These are phyloP conservation scores for Solanum virginianum DNA, from an alignment of 257 asterid genomes.

Conservation along the genomic window DNA sequence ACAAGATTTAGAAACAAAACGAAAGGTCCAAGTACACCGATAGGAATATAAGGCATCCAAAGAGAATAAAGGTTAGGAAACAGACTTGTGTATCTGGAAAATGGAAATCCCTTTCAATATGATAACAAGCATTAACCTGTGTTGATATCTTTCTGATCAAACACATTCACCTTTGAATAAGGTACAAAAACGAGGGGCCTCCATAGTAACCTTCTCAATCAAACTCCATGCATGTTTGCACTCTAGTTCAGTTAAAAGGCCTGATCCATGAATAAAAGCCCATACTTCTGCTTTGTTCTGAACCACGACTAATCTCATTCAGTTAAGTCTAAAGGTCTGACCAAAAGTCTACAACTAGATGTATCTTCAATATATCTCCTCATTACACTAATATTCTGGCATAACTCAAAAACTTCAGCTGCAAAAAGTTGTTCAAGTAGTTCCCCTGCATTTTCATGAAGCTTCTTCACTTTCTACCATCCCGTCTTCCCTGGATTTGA, in stretches of 20 bases:
- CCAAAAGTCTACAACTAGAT: background rate
- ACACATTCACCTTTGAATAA: background rate
- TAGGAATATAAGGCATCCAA: background rate
- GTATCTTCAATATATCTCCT: background rate
- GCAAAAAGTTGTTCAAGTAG: background rate
- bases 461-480: slow-evolving; percentile 5
- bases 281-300: background rate
- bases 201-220: background rate
- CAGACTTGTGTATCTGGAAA: background rate
- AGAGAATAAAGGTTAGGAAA: background rate
- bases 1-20: background rate
- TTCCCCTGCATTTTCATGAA: background rate
- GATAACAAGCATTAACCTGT: background rate
- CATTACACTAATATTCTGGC: background rate
- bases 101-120: background rate
- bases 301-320: background rate
- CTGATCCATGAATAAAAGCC: background rate
- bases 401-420: background rate
- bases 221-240: background rate
- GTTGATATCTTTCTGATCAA: background rate
- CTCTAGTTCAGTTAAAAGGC: background rate
- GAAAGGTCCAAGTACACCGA: background rate
- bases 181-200: background rate
- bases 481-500: slow-evolving; percentile 7
- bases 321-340: background rate